These are phyloP conservation scores for Helicostylum pulchrum DNA, from an alignment of 192 early-diverging fungal genomes.

Conservation along the genomic window DNA sequence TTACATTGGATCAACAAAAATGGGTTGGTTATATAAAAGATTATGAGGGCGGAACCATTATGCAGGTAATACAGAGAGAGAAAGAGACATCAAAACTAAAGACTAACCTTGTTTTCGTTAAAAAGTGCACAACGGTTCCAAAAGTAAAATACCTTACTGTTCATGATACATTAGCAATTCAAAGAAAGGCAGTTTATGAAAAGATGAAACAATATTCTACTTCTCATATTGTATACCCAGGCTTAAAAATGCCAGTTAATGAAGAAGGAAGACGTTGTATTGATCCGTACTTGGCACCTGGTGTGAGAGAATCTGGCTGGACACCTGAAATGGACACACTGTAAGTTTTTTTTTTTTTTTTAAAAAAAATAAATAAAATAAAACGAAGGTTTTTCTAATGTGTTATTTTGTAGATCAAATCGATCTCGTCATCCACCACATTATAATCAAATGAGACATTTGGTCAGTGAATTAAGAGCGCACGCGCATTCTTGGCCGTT, in stretches of 20 bases:
- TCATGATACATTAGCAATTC: slow-evolving; percentile 66
- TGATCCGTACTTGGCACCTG: slow-evolving; percentile 85
- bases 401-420: slow-evolving; percentile 28
- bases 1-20: slow-evolving; percentile 84
- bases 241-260: slow-evolving; percentile 58
- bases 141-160: slow-evolving; percentile 82
- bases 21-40: slow-evolving; percentile 99
- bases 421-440: slow-evolving; percentile 51
- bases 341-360: slow-evolving; percentile 19
- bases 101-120: not conserved
- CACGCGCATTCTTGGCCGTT: slow-evolving; percentile 92
- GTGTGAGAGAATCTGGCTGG: slow-evolving; percentile 88
- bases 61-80: slow-evolving; percentile 47
- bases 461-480: slow-evolving; percentile 75
- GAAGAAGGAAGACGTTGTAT: slow-evolving; percentile 57
- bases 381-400: not conserved
- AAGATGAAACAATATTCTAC: slow-evolving; percentile 75
- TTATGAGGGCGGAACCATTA: slow-evolving; percentile 97
- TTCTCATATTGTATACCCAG: slow-evolving; percentile 78
- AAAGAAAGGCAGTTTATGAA: slow-evolving; percentile 78
- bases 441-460: slow-evolving; percentile 64
- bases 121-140: slow-evolving; percentile 85
- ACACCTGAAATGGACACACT: slow-evolving; percentile 76
- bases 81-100: not conserved
- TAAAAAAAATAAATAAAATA: too few relatives aligned